Percentiles rank a stretch among this genome's conserved stretches.
Conservation (phyloP, 106 monocot genomes). For the Allium sativum region DNA sequence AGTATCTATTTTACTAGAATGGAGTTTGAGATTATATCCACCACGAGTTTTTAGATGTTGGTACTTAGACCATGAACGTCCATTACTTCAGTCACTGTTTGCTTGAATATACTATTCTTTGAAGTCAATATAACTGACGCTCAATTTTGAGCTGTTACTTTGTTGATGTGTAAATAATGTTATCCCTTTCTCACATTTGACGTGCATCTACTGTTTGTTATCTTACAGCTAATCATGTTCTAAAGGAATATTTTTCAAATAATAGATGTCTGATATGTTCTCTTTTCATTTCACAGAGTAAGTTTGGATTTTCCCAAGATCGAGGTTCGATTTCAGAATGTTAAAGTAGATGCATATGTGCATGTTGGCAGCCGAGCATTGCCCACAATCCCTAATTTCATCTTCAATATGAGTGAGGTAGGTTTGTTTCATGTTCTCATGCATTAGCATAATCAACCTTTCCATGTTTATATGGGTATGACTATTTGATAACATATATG, state of each 20-base stretch:
- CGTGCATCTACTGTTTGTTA: neutral
- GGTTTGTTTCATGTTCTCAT: neutral
- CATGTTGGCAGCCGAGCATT: conserved; percentile 93
- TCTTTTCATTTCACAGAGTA: conserved; percentile 36
- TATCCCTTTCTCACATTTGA: neutral
- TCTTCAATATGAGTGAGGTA: conserved; percentile 94
- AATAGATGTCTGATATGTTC: neutral
- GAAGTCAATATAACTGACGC: neutral
- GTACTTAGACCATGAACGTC: too few relatives aligned
- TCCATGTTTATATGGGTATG: too few relatives aligned
- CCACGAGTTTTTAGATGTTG: too few relatives aligned
- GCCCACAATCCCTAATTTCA: conserved; percentile 91
- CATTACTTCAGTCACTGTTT: too few relatives aligned
- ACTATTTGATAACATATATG: too few relatives aligned
- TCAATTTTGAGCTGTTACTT: neutral
- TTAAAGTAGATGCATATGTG: conserved; percentile 81
- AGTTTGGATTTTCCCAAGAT: conserved; percentile 82
- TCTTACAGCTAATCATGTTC: neutral
- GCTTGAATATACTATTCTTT: too few relatives aligned
- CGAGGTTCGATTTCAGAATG: conserved; percentile 79
- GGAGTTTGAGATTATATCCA: too few relatives aligned
- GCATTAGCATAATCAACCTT: neutral
- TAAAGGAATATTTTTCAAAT: neutral
- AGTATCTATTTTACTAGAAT: too few relatives aligned
- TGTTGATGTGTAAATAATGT: neutral